Base-by-base conservation (phyloP, 2,329 filamentous ascomycete genomes). In the Colletotrichum tropicicola region DNA sequence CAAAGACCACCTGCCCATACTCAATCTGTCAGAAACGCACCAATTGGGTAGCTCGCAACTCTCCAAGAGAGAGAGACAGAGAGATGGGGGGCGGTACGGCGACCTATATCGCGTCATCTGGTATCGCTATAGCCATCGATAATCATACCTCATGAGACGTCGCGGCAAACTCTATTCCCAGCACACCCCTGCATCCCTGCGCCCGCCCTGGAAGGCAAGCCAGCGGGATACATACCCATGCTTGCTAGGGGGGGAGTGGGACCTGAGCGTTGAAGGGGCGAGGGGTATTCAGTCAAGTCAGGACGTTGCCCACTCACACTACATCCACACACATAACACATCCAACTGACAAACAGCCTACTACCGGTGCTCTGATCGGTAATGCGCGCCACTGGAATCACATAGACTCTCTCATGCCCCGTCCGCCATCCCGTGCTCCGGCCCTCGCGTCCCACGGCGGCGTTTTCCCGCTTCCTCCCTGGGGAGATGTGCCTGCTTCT, bases 131-230 rank as follows among this genome's bases (percentile, higher is more conserved):
- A 51, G 43, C 10, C 47, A 45, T 61, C 44, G 49, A 30, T 57
- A 55, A 65, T 45, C 35, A 60, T 51, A 55, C 61, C 56, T 60
- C 43, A 32, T 61, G 61, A 65, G 61, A 65, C 61, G 61, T 65
- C 57, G 57, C 61, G 37, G 56, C 35, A 19, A 61, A 51, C 49
- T 55, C 43, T 55, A 44, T 51, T 49, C 25, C 25, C 17, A 6
- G 15, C 12, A 47, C 19, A 45, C 48, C 59, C 56, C 51, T 44
- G 23, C 10, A 65, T 44, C 49, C 61, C 10, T 51, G 61, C 10
- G n/a, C n/a, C 12, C 15, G 15, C 17, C 48, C 10, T 37, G 28
- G 23, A 39, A 8, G n/a, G 17, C 45, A 13, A 12, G n/a, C n/a
- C n/a, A n/a, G n/a, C n/a, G n/a, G n/a, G n/a, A n/a, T n/a, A n/a